A percentile compares a stretch with the other conserved stretches of the same genome.
Conservation (phyloP, 1,284 basidiomycete species). For the Bondarzewia mesenterica region DNA sequence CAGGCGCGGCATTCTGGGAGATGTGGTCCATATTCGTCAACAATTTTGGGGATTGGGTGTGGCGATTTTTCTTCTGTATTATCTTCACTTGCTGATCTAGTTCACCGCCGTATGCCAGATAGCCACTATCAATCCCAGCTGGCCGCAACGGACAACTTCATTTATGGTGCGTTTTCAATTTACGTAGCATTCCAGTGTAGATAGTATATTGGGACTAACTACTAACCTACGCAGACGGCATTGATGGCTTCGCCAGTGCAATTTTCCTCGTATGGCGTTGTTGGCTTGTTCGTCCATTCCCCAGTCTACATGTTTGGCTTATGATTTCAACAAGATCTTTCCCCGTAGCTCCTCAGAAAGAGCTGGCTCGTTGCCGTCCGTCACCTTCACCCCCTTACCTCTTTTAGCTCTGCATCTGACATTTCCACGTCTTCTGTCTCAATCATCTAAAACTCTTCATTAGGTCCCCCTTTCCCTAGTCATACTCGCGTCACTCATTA, state of each 20-base stretch:
- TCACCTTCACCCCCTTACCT: background rate
- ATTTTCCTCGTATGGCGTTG: conserved; percentile 24
- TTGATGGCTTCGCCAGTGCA: conserved; percentile 23
- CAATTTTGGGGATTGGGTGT: conserved; percentile 8
- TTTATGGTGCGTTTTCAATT: conserved; percentile 14
- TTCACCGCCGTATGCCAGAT: no score
- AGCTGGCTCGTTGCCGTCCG: conserved; percentile 16
- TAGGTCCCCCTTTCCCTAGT: background rate
- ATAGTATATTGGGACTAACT: background rate
- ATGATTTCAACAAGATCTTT: background rate
- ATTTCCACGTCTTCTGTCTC: background rate
- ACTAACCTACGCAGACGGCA: conserved; percentile 14
- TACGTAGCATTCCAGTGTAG: background rate
- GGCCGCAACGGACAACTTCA: conserved; percentile 21
- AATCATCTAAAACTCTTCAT: no score
- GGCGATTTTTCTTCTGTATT: conserved; percentile 14
- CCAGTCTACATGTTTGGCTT: background rate
- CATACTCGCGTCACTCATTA: background rate
- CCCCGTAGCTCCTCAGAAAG: conserved; percentile 15
- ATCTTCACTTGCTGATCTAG: conserved; percentile 6
- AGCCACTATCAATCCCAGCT: conserved; percentile 6
- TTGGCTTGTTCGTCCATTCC: conserved; percentile 21
- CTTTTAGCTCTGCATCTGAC: background rate
- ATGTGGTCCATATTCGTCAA: conserved; percentile 1
- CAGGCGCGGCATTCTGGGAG: background rate